phyloP scores from a whole-genome alignment of 2,329 filamentous ascomycete genomes.

The Talaromyces sp. region DNA sequence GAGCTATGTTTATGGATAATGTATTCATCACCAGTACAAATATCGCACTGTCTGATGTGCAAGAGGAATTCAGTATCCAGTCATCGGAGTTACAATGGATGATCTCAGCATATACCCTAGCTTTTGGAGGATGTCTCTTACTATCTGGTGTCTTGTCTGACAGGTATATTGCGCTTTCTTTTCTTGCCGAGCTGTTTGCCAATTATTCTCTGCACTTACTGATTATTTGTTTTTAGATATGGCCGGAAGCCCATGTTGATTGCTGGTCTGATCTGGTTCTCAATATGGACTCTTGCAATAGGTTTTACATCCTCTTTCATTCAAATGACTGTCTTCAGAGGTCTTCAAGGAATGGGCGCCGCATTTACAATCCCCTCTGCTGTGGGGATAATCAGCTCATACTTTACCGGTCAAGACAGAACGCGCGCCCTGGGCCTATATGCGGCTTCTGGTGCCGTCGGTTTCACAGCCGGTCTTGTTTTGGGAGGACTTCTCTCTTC shows the following conservation, averaged over 20 bases:
- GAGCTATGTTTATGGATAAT: neutral
- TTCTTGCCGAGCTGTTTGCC: neutral
- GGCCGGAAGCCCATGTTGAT: neutral
- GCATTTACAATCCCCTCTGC: slow-evolving; percentile 41
- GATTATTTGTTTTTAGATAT: neutral
- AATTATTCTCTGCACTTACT: neutral
- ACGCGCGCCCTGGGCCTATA: neutral
- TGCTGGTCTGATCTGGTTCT: slow-evolving; percentile 22
- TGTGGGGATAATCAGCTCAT: neutral
- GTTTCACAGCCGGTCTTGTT: neutral
- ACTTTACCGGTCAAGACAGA: neutral
- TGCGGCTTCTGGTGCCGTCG: neutral
- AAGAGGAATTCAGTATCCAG: neutral
- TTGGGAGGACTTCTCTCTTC: neutral
- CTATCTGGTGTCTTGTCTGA: neutral
- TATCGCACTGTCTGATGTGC: neutral
- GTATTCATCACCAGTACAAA: neutral
- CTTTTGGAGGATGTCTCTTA: neutral
- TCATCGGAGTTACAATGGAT: neutral
- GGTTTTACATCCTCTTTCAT: slow-evolving; percentile 45
- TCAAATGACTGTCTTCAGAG: slow-evolving; percentile 38
- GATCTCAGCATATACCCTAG: neutral
- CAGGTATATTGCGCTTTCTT: neutral
- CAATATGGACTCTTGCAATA: slow-evolving; percentile 36
- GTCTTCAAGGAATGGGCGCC: slow-evolving; percentile 46